Evolutionary conservation across 352 stramenopile species (phyloP), one percentile per base, ranked within the genome.

Genomic region (Phytophthora brassicae): DNA sequence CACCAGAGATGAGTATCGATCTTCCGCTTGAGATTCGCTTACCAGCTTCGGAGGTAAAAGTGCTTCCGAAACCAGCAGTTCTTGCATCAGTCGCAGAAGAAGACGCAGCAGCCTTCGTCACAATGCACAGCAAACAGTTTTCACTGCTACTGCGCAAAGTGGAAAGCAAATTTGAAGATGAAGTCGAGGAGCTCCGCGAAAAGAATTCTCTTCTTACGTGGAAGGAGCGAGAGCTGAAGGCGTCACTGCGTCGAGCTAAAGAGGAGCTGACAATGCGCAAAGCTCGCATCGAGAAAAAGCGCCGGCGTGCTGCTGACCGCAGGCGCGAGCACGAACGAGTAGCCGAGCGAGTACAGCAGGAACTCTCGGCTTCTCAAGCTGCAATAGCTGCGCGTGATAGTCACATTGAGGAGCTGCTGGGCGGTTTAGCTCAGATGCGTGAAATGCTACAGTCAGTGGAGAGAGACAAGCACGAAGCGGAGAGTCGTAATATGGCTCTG

Each of bases 161-260:
- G 16, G 85, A 94, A 62, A 88, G 76, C 56, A 90, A 90, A 54
- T 89, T 89, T 50, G 70, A 86, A 56, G 84, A 93, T 61, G 81
- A 94, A 46, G 68, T 93, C 16, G 84, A 93, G 47, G 65, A 76
- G 36, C 72, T 93, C 6, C 83, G 84, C 35, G 79, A 92, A 50
- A 72, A 83, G 41, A 88, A 88, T 60, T 75, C 81, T 13, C 64
- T 88, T 58, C 75, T 90, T 23, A 56, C 70, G 29, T 90, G 80
- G 75, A 82, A 84, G 36, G 79, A 88, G 62, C 80, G 80, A 26
- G 86, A 94, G 55, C 70, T 92, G 45, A 92, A 89, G 66, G 73
- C 75, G 16, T 74, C 84, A 45, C 59, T 93, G 42, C 76, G 84
- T 11, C 66, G 77, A 41, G 64, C 73, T 14, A 75, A 77, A 12